Evolutionary conservation across 2,329 filamentous ascomycete species (phyloP).

Genomic region (Neonectria sp.): DNA sequence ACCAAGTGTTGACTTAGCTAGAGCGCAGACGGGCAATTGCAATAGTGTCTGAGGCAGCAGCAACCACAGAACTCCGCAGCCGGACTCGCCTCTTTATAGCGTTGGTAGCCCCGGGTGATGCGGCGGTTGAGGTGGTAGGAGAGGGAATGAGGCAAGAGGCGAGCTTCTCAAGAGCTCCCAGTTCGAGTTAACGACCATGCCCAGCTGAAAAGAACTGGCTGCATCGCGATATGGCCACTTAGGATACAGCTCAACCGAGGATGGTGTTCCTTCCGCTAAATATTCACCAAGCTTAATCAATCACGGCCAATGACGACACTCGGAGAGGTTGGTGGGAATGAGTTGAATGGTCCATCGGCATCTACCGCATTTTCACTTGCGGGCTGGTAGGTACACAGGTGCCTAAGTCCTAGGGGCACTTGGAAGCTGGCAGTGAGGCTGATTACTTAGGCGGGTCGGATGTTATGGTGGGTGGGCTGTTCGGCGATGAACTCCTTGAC

Average conservation of each 20-base stretch:
- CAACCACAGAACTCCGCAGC: conserved; percentile 10
- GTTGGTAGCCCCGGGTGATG: conserved; percentile 7
- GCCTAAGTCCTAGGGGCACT: not conserved
- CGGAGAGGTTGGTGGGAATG: not conserved
- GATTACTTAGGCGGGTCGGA: not conserved
- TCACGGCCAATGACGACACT: not conserved
- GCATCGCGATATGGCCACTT: not conserved
- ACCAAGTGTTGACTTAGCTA: not conserved
- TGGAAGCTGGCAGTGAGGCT: not conserved
- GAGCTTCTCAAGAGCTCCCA: not conserved
- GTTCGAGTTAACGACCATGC: not conserved
- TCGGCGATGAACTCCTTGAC: not conserved
- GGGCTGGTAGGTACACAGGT: not conserved
- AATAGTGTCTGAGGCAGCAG: conserved; percentile 12
- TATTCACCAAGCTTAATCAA: not conserved
- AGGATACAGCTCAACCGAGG: not conserved
- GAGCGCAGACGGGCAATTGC: not conserved
- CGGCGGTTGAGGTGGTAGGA: not conserved
- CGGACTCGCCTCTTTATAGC: conserved; percentile 10
- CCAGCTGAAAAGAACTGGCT: not conserved
- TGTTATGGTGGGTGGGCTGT: not conserved
- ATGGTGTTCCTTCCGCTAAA: conserved; percentile 5
- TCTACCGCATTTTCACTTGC: not conserved
- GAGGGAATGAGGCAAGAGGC: conserved; percentile 16
- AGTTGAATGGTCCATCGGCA: not conserved